Evolutionary conservation across 139 green algal genomes (phyloP), one percentile per base, ranked within the genome.

Genomic region (Spirogloea muscicola): DNA sequence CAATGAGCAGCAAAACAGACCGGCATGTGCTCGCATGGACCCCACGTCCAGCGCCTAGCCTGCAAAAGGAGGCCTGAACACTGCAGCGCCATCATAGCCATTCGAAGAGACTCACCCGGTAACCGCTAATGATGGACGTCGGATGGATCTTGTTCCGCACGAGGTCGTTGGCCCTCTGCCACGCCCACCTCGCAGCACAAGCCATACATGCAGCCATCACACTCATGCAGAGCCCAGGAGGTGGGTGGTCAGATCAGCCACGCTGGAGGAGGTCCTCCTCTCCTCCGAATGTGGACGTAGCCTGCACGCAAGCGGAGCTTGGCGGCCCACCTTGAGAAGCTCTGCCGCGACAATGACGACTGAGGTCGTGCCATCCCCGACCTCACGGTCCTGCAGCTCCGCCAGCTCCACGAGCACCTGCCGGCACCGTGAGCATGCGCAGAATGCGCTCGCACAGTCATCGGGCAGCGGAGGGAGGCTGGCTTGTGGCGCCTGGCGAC

Each of bases 341-440:
- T 99, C 95, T 0, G 92, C 88, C 1, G 95, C 95, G 31, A 98
- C 72, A 41, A 99, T 96, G 36, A 99, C 95, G n/a, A 99, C 95
- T 0, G 83, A 91, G 1, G 95, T 99, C 48, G 95, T 99, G 62
- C 95, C 95, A 68, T 99, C 95, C 5, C 95, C 95, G 27, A 99
- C 94, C 80, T 98, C 95, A n/a, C 87, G 68, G 80, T 99, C 95
- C 76, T 99, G 95, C 49, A 98, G 85, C 60, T 98, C 92, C 0
- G 95, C 93, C 21, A 99, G 90, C 74, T 99, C 95, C 7, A 99
- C 95, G n/a, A 99, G 83, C 51, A 99, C 97, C 93, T 97, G 86
- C 25, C 5, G 42, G 13, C n/a, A n/a, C n/a, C n/a, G n/a, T n/a
- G n/a, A n/a, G n/a, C n/a, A n/a, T n/a, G n/a, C n/a, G n/a, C n/a